phyloP scores from a whole-genome alignment of 305 asterid genomes.

The Solanum hybrid region DNA sequence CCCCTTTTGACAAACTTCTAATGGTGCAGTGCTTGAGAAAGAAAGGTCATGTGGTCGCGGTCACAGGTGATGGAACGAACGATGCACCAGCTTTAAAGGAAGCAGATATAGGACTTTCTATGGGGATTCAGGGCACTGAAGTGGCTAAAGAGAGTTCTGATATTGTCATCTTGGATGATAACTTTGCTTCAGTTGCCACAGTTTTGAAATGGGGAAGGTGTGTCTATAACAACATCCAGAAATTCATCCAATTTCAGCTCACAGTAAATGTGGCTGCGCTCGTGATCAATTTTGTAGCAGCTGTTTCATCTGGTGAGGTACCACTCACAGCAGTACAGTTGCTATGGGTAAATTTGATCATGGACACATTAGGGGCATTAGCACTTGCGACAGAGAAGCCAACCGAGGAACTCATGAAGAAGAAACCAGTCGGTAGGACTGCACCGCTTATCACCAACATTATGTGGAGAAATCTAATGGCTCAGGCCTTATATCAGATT shows the following conservation, averaged over 20 bases:
- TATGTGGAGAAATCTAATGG: conserved; percentile 54
- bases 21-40: conserved; percentile 45
- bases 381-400: conserved; percentile 63
- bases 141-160: conserved; percentile 49
- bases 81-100: conserved; percentile 54
- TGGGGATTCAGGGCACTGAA: conserved; percentile 68
- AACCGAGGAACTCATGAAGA: conserved; percentile 43
- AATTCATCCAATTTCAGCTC: conserved; percentile 52
- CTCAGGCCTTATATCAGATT: conserved; percentile 52
- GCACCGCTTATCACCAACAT: conserved; percentile 47
- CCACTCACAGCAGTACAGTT: conserved; percentile 58
- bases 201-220: conserved; percentile 54
- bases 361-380: conserved; percentile 57
- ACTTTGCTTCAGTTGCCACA: conserved; percentile 39
- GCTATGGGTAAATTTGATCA: conserved; percentile 58
- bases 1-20: conserved; percentile 57
- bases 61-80: conserved; percentile 52
- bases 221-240: conserved; percentile 38
- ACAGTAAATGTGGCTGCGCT: conserved; percentile 55
- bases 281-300: conserved; percentile 50
- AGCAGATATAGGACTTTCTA: conserved; percentile 51
- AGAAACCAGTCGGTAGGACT: conserved; percentile 34
- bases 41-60: conserved; percentile 45
- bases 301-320: conserved; percentile 47
- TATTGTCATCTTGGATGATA: conserved; percentile 41